These are phyloP conservation scores for Melampsora americana DNA, from an alignment of 1,284 basidiomycete genomes.

Conservation along the genomic window DNA sequence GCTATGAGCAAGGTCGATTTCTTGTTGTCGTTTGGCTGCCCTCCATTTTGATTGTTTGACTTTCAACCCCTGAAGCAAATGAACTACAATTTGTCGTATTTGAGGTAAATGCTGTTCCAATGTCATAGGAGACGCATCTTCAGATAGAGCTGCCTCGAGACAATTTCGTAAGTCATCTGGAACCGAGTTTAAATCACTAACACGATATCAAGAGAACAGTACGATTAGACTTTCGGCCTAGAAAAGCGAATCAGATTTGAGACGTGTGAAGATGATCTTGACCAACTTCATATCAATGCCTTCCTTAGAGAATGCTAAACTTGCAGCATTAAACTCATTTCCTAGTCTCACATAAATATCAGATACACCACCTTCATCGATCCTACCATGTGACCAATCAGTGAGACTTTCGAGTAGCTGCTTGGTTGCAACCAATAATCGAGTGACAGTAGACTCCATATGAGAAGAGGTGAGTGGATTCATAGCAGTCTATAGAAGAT, in stretches of 20 bases:
- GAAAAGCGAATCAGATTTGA: not conserved
- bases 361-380: conserved; percentile 80
- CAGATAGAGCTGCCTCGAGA: conserved; percentile 83
- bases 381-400: conserved; percentile 73
- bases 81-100: conserved; percentile 89
- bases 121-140: conserved; percentile 79
- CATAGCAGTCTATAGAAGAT: conserved; percentile 9
- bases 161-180: conserved; percentile 83
- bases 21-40: conserved; percentile 44
- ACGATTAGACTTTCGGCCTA: not conserved
- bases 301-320: conserved; percentile 77
- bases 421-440: conserved; percentile 90
- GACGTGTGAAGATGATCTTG: not conserved
- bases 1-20: conserved; percentile 38
- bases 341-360: conserved; percentile 94
- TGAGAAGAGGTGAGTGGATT: conserved; percentile 48
- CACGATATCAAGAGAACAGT: not conserved
- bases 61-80: conserved; percentile 82
- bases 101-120: conserved; percentile 85
- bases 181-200: conserved; percentile 79
- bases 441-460: conserved; percentile 87
- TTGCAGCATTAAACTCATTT: conserved; percentile 94
- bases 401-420: conserved; percentile 86
- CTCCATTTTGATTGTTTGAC: conserved; percentile 77
- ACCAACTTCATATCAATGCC: conserved; percentile 88